These are phyloP conservation scores for Mycena rebaudengoi DNA, from an alignment of 768 basidiomycete genomes.

Conservation along the genomic window DNA sequence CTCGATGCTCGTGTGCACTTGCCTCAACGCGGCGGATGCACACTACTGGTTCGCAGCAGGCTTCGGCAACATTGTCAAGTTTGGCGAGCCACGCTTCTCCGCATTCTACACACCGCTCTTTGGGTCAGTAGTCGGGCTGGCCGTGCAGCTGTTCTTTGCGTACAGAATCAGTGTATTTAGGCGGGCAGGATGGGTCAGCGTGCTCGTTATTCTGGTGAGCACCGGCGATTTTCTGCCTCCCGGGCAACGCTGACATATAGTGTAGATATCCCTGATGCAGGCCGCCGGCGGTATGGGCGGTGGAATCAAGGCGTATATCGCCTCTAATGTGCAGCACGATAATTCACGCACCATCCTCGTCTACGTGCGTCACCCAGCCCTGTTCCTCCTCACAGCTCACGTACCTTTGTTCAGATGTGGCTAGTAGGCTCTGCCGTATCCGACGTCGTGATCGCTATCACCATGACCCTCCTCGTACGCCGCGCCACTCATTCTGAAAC, in stretches of 20 bases:
- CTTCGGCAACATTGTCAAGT: slow-evolving; percentile 35
- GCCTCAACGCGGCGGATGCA: slow-evolving; percentile 33
- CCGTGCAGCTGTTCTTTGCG: slow-evolving; percentile 41
- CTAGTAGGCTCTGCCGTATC: slow-evolving; percentile 32
- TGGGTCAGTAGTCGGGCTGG: slow-evolving; percentile 32
- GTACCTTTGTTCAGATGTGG: slow-evolving; percentile 27
- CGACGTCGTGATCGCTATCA: slow-evolving; percentile 31
- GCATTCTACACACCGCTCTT: slow-evolving; percentile 38
- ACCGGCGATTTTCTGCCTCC: neutral
- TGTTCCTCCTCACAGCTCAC: neutral
- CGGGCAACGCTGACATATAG: no score
- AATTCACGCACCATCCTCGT: slow-evolving; percentile 6
- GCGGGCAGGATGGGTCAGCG: slow-evolving; percentile 10
- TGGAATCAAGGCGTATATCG: slow-evolving; percentile 15
- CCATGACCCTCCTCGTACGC: slow-evolving; percentile 30
- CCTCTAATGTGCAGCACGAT: slow-evolving; percentile 14
- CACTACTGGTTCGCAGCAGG: slow-evolving; percentile 37
- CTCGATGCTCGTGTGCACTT: slow-evolving; percentile 33
- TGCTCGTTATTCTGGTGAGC: slow-evolving; percentile 22
- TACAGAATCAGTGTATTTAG: slow-evolving; percentile 39
- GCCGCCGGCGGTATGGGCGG: slow-evolving; percentile 27
- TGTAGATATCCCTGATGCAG: slow-evolving; percentile 26
- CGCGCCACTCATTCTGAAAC: no score
- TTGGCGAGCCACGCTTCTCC: slow-evolving; percentile 31
- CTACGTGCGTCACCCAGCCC: slow-evolving; percentile 26